phyloP scores from a whole-genome alignment of 192 early-diverging fungal species.

The Coemansia biformis region DNA sequence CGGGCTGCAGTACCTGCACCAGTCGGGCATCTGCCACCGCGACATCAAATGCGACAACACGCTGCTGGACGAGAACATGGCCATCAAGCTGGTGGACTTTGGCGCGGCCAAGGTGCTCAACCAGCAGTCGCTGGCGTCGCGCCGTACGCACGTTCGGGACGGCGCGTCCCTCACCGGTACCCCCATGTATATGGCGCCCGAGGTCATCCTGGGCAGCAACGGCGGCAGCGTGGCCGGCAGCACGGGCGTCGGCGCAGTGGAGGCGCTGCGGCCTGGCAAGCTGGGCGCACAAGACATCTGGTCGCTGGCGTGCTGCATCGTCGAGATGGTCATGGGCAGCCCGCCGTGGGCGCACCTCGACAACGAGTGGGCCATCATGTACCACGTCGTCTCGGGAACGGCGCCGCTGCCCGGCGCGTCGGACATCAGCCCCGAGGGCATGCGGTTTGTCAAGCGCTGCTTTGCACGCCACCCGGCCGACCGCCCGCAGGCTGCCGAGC shows the following conservation, averaged over 20 bases:
- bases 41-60: constrained; percentile 87
- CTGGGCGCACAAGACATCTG: constrained; percentile 82
- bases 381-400: constrained; percentile 71
- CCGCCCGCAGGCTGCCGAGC: constrained; percentile 69
- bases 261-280: constrained; percentile 19
- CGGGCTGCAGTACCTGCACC: constrained; percentile 81
- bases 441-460: constrained; percentile 73
- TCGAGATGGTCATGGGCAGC: constrained; percentile 87
- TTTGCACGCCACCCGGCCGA: constrained; percentile 65
- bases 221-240: constrained; percentile 47
- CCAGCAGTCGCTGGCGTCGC: constrained; percentile 54
- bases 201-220: constrained; percentile 77
- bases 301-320: constrained; percentile 84
- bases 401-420: constrained; percentile 71
- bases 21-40: constrained; percentile 80
- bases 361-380: constrained; percentile 95
- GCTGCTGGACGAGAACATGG: constrained; percentile 68
- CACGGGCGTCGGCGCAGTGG: constrained; percentile 1
- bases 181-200: constrained; percentile 61
- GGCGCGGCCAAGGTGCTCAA: constrained; percentile 84
- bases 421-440: constrained; percentile 60
- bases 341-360: constrained; percentile 84
- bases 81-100: constrained; percentile 84
- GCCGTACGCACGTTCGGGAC: constrained; percentile 21
- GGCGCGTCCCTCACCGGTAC: constrained; percentile 54